phyloP scores from a whole-genome alignment of 306 rosid genomes.

The Gastrolobium bilobum region DNA sequence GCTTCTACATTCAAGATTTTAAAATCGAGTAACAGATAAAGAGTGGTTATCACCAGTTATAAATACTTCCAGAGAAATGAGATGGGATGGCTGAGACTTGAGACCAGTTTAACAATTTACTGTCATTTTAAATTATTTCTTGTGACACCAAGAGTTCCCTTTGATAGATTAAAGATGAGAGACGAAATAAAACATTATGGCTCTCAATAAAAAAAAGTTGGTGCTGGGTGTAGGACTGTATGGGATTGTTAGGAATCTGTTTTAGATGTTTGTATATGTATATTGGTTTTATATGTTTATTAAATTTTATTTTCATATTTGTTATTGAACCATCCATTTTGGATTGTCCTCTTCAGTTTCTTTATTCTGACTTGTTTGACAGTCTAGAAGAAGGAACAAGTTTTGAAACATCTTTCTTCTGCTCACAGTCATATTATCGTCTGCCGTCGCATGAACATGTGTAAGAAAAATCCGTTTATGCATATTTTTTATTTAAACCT shows the following conservation, averaged over 20 bases:
- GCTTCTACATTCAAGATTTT: constrained; percentile 38
- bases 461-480: constrained; percentile 17
- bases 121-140: constrained; percentile 32
- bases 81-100: not conserved
- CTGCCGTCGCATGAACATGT: constrained; percentile 3
- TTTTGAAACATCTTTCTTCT: constrained; percentile 35
- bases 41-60: constrained; percentile 33
- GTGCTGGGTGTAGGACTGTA: not conserved
- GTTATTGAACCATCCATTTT: constrained; percentile 1
- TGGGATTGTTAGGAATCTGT: not conserved
- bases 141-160: constrained; percentile 11
- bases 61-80: not conserved
- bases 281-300: constrained; percentile 24
- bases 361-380: constrained; percentile 11
- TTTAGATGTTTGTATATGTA: not conserved
- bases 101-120: constrained; percentile 16
- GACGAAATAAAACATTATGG: constrained; percentile 19
- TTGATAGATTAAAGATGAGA: not conserved
- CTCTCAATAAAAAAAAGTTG: not conserved
- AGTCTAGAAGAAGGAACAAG: constrained; percentile 6
- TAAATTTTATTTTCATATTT: not conserved
- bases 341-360: not conserved
- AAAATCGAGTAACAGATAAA: constrained; percentile 6
- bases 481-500: constrained; percentile 23
- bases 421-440: constrained; percentile 34